A percentile compares a stretch with the other conserved stretches of the same genome.
Conservation (phyloP, 2,329 filamentous ascomycete genomes). For the Aspergillus terreus region DNA sequence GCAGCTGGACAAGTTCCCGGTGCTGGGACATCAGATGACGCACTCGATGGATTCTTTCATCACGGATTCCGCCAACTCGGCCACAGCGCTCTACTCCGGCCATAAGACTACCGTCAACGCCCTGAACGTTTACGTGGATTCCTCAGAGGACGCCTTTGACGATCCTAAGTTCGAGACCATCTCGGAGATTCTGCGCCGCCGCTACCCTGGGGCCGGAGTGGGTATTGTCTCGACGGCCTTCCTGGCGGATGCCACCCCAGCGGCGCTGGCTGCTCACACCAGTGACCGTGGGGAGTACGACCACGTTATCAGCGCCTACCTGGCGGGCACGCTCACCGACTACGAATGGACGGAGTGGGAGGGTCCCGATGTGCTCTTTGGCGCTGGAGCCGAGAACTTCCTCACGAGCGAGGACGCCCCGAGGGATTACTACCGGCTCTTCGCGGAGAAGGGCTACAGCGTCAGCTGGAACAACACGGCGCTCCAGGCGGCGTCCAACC, state of each 20-base stretch:
- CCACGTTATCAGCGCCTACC: constrained; percentile 69
- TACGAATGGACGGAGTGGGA: constrained; percentile 74
- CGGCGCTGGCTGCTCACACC: constrained; percentile 69
- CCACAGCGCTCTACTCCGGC: constrained; percentile 74
- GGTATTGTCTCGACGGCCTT: constrained; percentile 75
- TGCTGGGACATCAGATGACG: constrained; percentile 86
- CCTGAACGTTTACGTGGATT: constrained; percentile 77
- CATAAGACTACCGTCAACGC: constrained; percentile 83
- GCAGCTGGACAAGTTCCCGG: constrained; percentile 77
- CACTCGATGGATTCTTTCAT: constrained; percentile 83
- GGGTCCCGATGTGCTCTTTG: constrained; percentile 78
- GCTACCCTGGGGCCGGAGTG: constrained; percentile 56
- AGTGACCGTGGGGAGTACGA: constrained; percentile 66
- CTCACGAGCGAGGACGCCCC: constrained; percentile 55
- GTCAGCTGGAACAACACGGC: constrained; percentile 72
- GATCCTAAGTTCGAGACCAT: constrained; percentile 86
- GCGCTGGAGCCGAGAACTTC: constrained; percentile 80
- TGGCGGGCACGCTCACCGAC: constrained; percentile 67
- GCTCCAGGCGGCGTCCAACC: constrained; percentile 55
- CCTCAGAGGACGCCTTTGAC: constrained; percentile 68
- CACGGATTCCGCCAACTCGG: constrained; percentile 82
- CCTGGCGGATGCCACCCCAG: constrained; percentile 72
- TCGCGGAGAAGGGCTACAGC: constrained; percentile 67
- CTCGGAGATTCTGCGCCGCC: constrained; percentile 65
- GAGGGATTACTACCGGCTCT: constrained; percentile 64